Evolutionary conservation across 768 basidiomycete species (phyloP), one percentile per base, ranked within the genome.

Genomic region (Suillus subluteus): DNA sequence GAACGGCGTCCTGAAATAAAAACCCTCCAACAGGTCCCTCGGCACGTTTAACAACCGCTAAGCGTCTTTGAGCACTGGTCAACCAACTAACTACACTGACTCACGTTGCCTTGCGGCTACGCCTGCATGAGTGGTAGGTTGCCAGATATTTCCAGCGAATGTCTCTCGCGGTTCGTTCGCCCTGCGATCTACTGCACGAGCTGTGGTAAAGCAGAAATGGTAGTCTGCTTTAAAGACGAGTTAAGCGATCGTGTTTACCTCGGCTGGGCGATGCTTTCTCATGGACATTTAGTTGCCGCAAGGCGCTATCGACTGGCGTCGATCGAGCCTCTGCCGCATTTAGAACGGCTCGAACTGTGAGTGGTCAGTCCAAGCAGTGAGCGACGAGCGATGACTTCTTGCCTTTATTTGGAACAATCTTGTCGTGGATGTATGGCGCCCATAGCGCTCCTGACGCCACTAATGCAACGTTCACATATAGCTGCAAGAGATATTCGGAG

Each of bases 171-270:
- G 62, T 26, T 30, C 32, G 58, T 37, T 37, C 37, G n/a, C 62
- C 50, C n/a, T 62, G 16, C 15, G 4, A 18, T 64, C 9, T 15
- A 30, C 37, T 6, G 62, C 37, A 46, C 37, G 62, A 38, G 11
- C 44, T 59, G 15, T 35, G 50, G 15, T 37, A 40, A 23, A 13
- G 32, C 26, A 15, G 21, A 62, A 64, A 64, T 64, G 2, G 58
- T 64, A 58, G 12, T n/a, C 40, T 41, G n/a, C 7, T 7, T 21
- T 3, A 43, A 18, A 7, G 38, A 43, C 23, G 30, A 43, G 32
- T 38, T 2, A 23, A 43, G 30, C 23, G 58, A 62, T 23, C n/a
- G 18, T 32, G 26, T 35, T 64, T n/a, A 61, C 63, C 63, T 61
- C 38, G 37, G 21, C 59, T 26, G 30, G 63, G 63, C 18, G 6